phyloP scores from a whole-genome alignment of 2,329 filamentous ascomycete species.

The Ophiostoma triangulosporum region DNA sequence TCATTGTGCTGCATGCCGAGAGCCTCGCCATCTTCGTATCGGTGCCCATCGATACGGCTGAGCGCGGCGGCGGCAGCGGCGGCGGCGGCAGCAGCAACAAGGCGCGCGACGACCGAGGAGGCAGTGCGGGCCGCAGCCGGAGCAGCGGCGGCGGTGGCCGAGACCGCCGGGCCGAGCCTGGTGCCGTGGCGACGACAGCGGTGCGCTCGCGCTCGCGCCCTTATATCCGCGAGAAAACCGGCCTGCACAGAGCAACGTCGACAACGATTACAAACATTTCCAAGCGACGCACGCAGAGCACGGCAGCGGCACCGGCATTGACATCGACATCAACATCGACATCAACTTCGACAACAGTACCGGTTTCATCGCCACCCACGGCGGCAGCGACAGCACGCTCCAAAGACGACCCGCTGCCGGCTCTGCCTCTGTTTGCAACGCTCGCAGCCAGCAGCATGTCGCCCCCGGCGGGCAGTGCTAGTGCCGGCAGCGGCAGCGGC shows the following conservation, averaged over 20 bases:
- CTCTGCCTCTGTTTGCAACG: not conserved
- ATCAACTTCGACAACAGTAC: not conserved
- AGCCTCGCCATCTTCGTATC: slow-evolving; percentile 29
- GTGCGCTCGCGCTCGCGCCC: too few species aligned
- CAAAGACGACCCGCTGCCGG: slow-evolving; percentile 3
- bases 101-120: too few species aligned
- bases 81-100: not conserved
- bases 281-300: not conserved
- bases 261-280: not conserved
- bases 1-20: slow-evolving; percentile 44
- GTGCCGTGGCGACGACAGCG: too few species aligned
- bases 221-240: too few species aligned
- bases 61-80: not conserved
- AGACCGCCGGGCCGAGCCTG: too few species aligned
- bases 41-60: slow-evolving; percentile 17
- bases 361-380: not conserved
- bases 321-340: not conserved
- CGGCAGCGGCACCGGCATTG: not conserved
- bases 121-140: not conserved
- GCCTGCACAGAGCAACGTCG: not conserved
- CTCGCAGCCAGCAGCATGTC: not conserved
- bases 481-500: not conserved
- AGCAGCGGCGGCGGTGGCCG: not conserved
- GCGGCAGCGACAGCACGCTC: not conserved
- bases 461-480: not conserved